These are phyloP conservation scores for Fusarium ambrosium DNA, from an alignment of 2,329 filamentous ascomycete genomes.

Conservation along the genomic window DNA sequence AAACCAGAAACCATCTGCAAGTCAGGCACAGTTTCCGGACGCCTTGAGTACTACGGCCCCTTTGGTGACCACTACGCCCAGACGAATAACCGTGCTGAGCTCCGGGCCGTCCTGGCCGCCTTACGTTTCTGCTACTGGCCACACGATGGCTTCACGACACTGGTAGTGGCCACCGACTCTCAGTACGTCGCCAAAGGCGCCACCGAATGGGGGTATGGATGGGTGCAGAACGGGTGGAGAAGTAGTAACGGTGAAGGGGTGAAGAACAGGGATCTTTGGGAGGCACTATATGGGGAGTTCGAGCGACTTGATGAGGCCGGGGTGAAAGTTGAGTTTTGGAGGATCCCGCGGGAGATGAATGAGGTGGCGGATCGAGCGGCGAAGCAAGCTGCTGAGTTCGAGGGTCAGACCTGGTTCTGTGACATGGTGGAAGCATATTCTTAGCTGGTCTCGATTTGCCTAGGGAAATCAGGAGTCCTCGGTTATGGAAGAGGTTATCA, in stretches of 20 bases:
- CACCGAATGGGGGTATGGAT: conserved; percentile 13
- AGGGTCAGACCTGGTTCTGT: background rate
- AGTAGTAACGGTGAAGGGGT: conserved; percentile 52
- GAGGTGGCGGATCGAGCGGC: conserved; percentile 39
- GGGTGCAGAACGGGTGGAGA: conserved; percentile 58
- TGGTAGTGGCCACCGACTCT: conserved; percentile 56
- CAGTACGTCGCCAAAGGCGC: conserved; percentile 25
- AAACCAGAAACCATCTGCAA: background rate
- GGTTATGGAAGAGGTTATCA: background rate
- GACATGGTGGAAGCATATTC: background rate
- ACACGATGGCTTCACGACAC: conserved; percentile 47
- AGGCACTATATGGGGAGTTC: conserved; percentile 58
- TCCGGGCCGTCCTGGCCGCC: conserved; percentile 22
- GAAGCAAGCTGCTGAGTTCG: conserved; percentile 48
- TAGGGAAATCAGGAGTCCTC: background rate
- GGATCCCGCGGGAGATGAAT: conserved; percentile 30
- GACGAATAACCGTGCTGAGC: conserved; percentile 59
- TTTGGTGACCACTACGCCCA: conserved; percentile 53
- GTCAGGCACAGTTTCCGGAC: conserved; percentile 37
- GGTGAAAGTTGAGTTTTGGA: conserved; percentile 61
- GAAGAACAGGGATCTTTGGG: conserved; percentile 67
- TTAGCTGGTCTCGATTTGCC: background rate
- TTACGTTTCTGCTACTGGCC: conserved; percentile 38
- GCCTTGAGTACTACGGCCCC: conserved; percentile 60
- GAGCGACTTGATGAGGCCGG: conserved; percentile 49